Conservation (phyloP, 2,329 filamentous ascomycete genomes). For the Calonectria ilicicola region DNA sequence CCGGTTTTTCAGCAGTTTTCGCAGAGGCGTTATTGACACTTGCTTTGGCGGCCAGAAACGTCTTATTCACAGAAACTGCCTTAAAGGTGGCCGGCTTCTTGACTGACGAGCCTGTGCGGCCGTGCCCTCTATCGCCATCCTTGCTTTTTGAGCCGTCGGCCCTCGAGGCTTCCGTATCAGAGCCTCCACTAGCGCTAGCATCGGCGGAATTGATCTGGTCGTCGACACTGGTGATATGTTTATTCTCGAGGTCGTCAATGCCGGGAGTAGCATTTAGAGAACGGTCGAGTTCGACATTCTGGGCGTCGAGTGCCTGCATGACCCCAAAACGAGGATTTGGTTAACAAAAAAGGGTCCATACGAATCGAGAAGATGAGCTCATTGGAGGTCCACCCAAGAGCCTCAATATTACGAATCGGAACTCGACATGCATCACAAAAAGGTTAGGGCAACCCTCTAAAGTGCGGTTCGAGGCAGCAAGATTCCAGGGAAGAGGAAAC, state of each 20-base stretch:
- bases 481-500: neutral
- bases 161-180: conserved; percentile 80
- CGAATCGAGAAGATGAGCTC: conserved; percentile 6
- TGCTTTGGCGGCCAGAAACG: conserved; percentile 81
- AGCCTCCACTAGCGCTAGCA: conserved; percentile 78
- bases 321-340: conserved; percentile 18
- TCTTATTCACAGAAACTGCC: conserved; percentile 86
- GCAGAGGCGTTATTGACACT: conserved; percentile 56
- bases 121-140: conserved; percentile 70
- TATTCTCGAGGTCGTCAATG: conserved; percentile 66
- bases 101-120: conserved; percentile 67
- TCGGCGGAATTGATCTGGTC: conserved; percentile 72
- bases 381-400: neutral
- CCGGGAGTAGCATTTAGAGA: conserved; percentile 63
- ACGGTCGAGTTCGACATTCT: conserved; percentile 60
- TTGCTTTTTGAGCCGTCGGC: conserved; percentile 65
- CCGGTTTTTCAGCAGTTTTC: conserved; percentile 65
- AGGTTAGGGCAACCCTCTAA: neutral
- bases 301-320: conserved; percentile 51
- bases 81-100: conserved; percentile 87
- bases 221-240: conserved; percentile 69
- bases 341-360: conserved; percentile 32
- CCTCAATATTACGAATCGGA: neutral
- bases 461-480: neutral
- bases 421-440: neutral